Base-by-base conservation (phyloP, 495 filamentous ascomycete species). In the Penicillium coprophilum region DNA sequence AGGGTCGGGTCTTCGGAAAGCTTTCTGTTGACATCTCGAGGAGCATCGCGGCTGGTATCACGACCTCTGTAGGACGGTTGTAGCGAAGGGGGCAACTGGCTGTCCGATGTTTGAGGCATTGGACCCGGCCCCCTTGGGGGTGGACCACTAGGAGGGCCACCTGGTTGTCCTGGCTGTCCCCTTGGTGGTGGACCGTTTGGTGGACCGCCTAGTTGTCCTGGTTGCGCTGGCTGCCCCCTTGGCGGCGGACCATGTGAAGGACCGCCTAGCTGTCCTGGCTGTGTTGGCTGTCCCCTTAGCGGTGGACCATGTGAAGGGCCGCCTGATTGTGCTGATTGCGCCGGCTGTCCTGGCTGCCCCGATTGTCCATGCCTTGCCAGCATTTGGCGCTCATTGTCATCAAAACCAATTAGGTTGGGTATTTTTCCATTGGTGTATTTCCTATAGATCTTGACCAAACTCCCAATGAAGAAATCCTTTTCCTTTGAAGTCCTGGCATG, bases 391-490 rank as follows among this genome's bases (percentile, higher is more conserved):
- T 96, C 91, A 39, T 80, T 84, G 32, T 86, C 78, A 61, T 88
- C 88, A 69, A 97, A 97, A 8, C 92, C 93, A 43, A 83, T 79
- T 17, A 98, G 74, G 34, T 84, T 81, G 20, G 94, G 94, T 21
- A 87, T 71, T 56, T 84, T 88, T 10, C 95, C 94, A 24, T 89
- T 88, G 11, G 95, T 97, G 66, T 97, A 98, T 67, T 97, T 97
- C 55, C 83, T 87, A 68, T 88, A 98, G 36, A 98, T 96, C 73
- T 97, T 97, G 56, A 97, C 82, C 58, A 97, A 70, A 65, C 91
- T 96, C 24, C 87, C 89, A 65, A 97, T 95, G 70, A 98, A 98
- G 74, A 96, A 97, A 53, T 96, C 92, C 78, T 97, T 97, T 71
- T 97, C 94, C 75, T 96, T 96, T 44, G 87, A 80, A 12, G 87